Evolutionary conservation across 352 stramenopile species (phyloP), one percentile per base, ranked within the genome.

Genomic region (Phytophthora idaei): DNA sequence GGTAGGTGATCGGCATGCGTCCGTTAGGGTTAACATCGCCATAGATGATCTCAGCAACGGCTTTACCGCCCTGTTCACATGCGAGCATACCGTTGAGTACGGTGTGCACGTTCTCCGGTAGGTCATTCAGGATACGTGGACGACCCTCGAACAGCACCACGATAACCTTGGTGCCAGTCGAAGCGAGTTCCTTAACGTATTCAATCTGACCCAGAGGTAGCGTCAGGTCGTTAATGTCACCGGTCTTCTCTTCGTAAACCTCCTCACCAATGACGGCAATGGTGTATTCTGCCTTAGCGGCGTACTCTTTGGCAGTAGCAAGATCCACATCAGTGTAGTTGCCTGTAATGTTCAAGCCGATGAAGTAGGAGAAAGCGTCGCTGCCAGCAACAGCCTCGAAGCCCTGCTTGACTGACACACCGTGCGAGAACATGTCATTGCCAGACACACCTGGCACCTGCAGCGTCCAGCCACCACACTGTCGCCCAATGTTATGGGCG

Each of bases 31-130:
- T 64, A 8, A 63, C 56, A 15, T 63, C 36, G 25, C 57, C 34
- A 34, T 64, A 88, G 21, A 95, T 55, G 51, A 94, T 83, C 57
- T 95, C 83, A 12, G 87, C 84, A 32, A 95, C 80, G n/a, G 85
- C 85, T 52, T 89, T 77, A 2, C 88, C 88, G n/a, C 88, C 87
- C 9, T 76, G 61, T 31, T 90, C 80, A 5, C 88, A 82, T 2
- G 83, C 78, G 1, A 94, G 67, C 83, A 90, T 80, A 1, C 68
- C 85, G 45, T 91, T 63, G 17, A 96, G 62, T 7, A 95, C 77
- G 29, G 79, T 87, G 44, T 90, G 64, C n/a, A 83, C 86, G 27
- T 64, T 54, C 5, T 75, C 69, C 0, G 73, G 51, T 10, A 88
- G 53, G 17, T 70, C 79, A 14, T 60, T 64, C 3, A 96, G 72